These are phyloP conservation scores for Hypoxylon trugodes DNA, from an alignment of 495 filamentous ascomycete genomes.

Conservation along the genomic window DNA sequence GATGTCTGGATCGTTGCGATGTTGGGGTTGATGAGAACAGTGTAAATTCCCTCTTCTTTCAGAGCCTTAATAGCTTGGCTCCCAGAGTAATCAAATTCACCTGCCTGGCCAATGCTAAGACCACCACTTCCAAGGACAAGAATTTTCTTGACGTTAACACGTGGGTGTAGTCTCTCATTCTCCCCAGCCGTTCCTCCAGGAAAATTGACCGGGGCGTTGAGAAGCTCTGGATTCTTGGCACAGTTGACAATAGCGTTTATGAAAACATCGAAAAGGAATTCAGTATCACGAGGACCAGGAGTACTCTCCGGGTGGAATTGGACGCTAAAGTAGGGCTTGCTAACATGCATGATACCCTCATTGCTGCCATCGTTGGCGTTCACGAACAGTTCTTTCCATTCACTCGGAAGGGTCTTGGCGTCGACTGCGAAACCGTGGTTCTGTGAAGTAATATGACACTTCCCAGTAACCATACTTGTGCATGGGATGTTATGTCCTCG, in stretches of 20 bases:
- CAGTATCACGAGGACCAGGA: constrained; percentile 94
- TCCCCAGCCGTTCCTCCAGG: constrained; percentile 83
- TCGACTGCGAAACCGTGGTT: constrained; percentile 97
- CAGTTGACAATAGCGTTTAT: constrained; percentile 80
- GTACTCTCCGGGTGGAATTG: constrained; percentile 99
- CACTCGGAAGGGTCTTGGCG: constrained; percentile 71
- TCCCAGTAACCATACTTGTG: constrained; percentile 90
- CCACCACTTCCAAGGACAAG: constrained; percentile 93
- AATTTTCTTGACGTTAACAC: constrained; percentile 89
- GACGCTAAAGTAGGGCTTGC: constrained; percentile 93
- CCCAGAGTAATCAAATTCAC: constrained; percentile 98
- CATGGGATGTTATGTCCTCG: constrained; percentile 98
- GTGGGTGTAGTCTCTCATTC: constrained; percentile 76
- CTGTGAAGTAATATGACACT: constrained; percentile 98
- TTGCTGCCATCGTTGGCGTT: constrained; percentile 99
- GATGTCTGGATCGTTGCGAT: constrained; percentile 99
- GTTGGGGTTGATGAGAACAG: constrained; percentile 97
- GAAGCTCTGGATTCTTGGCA: constrained; percentile 63
- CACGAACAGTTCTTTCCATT: constrained; percentile 93
- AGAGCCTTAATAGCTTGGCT: constrained; percentile 93
- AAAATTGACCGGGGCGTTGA: constrained; percentile 77
- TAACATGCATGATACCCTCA: constrained; percentile 90
- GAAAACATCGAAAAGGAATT: constrained; percentile 97
- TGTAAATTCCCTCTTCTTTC: constrained; percentile 94
- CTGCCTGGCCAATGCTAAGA: constrained; percentile 94